Conservation (phyloP, 495 filamentous ascomycete species). For the Podospora pseudocomata region DNA sequence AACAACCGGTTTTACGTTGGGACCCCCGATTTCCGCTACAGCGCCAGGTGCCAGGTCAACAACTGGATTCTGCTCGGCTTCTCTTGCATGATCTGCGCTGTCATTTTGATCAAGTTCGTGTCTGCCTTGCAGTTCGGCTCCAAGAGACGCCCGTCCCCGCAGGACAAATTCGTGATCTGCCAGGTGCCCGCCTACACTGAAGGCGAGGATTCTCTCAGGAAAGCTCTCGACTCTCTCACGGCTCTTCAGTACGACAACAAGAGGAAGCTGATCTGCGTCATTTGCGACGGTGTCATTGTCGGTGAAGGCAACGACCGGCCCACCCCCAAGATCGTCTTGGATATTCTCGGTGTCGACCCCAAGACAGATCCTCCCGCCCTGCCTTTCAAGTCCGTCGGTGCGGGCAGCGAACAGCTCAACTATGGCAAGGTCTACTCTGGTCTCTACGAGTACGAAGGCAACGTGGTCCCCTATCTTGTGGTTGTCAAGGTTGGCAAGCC, state of each 20-base stretch:
- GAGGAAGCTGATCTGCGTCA: constrained; percentile 86
- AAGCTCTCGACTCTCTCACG: constrained; percentile 90
- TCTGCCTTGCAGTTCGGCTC: constrained; percentile 91
- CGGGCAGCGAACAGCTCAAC: constrained; percentile 89
- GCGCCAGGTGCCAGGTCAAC: constrained; percentile 76
- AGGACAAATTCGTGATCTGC: constrained; percentile 99
- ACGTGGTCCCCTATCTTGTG: constrained; percentile 93
- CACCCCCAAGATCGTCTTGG: constrained; percentile 94
- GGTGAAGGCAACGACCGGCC: constrained; percentile 95
- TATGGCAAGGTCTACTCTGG: constrained; percentile 98
- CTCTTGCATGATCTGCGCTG: constrained; percentile 71
- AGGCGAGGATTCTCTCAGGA: constrained; percentile 88
- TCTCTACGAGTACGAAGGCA: constrained; percentile 95
- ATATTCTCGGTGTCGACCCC: constrained; percentile 94
- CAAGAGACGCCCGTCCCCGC: constrained; percentile 81
- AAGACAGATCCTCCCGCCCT: constrained; percentile 93
- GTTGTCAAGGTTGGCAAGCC: constrained; percentile 97
- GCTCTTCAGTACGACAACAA: constrained; percentile 97
- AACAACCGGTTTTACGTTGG: constrained; percentile 81
- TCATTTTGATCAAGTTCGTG: constrained; percentile 86
- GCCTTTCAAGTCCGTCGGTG: constrained; percentile 85
- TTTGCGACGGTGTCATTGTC: constrained; percentile 95
- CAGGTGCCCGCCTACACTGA: constrained; percentile 97
- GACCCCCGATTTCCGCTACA: constrained; percentile 76
- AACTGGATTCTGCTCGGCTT: constrained; percentile 89